These are phyloP conservation scores for Exidia glandulosa DNA, from an alignment of 768 basidiomycete species.

Conservation along the genomic window DNA sequence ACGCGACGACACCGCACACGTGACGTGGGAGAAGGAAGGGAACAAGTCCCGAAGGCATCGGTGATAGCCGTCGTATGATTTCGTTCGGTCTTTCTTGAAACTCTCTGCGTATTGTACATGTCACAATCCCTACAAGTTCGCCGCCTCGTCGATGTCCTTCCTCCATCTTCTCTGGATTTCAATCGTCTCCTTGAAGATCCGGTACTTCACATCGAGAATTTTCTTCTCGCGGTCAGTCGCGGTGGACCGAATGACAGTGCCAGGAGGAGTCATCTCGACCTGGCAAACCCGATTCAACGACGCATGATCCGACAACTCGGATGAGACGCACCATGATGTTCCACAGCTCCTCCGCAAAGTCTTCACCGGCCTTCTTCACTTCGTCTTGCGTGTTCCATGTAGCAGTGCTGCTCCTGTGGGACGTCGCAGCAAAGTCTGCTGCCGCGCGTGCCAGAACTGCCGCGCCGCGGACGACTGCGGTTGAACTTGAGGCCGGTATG, in stretches of 20 bases:
- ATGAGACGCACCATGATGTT: conserved; percentile 64
- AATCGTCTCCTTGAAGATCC: conserved; percentile 81
- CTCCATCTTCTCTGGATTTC: conserved; percentile 87
- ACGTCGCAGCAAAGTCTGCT: conserved; percentile 36
- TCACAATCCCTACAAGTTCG: too few relatives aligned
- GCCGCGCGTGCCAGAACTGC: conserved; percentile 92
- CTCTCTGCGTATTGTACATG: too few relatives aligned
- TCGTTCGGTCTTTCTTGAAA: too few relatives aligned
- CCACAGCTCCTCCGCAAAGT: conserved; percentile 68
- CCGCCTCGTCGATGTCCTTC: conserved; percentile 49
- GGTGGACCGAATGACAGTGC: conserved; percentile 54
- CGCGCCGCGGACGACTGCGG: conserved; percentile 83
- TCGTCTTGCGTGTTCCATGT: conserved; percentile 23
- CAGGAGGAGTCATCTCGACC: conserved; percentile 89
- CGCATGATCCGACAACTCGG: background rate
- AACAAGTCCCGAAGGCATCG: too few relatives aligned
- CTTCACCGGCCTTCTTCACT: conserved; percentile 26
- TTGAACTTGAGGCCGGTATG: conserved; percentile 61
- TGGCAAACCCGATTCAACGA: conserved; percentile 15
- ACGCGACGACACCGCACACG: too few relatives aligned
- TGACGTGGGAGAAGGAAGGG: too few relatives aligned
- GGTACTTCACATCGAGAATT: conserved; percentile 84
- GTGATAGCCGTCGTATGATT: too few relatives aligned
- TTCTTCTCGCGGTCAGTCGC: conserved; percentile 54
- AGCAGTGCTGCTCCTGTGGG: conserved; percentile 20